Conservation (phyloP, 805 yeast genomes). For the Myxozyma kluyveri region DNA sequence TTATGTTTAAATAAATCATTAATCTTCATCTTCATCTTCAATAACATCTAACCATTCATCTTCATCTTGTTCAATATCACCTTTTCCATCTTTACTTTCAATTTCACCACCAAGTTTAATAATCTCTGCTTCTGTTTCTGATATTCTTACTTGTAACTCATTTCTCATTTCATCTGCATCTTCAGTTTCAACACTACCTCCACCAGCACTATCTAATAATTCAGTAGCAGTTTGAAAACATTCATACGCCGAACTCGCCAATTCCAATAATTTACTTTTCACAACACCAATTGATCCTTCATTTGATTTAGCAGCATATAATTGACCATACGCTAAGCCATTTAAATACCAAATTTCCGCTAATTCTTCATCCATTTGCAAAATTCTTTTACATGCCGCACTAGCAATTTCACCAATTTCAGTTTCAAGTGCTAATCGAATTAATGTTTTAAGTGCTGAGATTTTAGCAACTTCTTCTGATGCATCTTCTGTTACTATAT, state of each 20-base stretch:
- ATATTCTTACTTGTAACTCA: conserved; percentile 7
- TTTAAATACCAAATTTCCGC: conserved; percentile 80
- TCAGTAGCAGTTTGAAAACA: conserved; percentile 13
- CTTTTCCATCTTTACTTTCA: background rate
- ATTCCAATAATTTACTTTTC: background rate
- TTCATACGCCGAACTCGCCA: conserved; percentile 9
- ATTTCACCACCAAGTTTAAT: background rate
- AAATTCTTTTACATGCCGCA: conserved; percentile 60
- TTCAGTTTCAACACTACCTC: conserved; percentile 1
- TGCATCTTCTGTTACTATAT: conserved; percentile 23
- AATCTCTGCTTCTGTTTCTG: conserved; percentile 12
- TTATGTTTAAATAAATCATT: too few species aligned
- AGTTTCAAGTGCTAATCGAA: conserved; percentile 75
- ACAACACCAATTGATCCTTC: background rate
- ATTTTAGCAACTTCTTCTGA: conserved; percentile 49
- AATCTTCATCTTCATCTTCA: conserved; percentile 18
- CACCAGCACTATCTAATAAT: conserved; percentile 4
- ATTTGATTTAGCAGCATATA: conserved; percentile 3
- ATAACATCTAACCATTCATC: conserved; percentile 25
- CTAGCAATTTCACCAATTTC: conserved; percentile 66
- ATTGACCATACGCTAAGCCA: conserved; percentile 54
- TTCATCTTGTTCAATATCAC: conserved; percentile 17
- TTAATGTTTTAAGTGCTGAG: conserved; percentile 69
- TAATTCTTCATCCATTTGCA: conserved; percentile 80
- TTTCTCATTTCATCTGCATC: conserved; percentile 15